Conservation (phyloP, 768 basidiomycete genomes). For the Suillus subalutaceus region DNA sequence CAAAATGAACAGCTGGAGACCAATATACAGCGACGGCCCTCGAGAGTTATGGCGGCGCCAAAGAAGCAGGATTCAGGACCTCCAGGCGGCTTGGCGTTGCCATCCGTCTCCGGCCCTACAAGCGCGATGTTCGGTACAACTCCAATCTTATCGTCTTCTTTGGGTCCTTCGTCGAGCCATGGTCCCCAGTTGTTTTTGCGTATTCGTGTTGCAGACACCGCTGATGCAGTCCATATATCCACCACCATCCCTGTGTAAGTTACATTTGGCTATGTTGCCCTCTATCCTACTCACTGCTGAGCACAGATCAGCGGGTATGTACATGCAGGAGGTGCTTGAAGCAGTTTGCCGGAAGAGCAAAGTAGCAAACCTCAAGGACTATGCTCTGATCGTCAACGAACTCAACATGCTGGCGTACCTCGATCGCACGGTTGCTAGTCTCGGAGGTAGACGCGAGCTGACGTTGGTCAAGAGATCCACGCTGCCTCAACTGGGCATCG, state of each 20-base stretch:
- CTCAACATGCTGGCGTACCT: slow-evolving; percentile 82
- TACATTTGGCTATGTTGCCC: neutral
- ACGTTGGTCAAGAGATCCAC: slow-evolving; percentile 78
- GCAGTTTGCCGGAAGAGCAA: slow-evolving; percentile 74
- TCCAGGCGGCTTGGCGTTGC: slow-evolving; percentile 39
- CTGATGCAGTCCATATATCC: slow-evolving; percentile 81
- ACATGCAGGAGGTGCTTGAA: slow-evolving; percentile 95
- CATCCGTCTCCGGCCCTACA: slow-evolving; percentile 38
- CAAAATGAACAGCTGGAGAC: slow-evolving; percentile 83
- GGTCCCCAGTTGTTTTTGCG: slow-evolving; percentile 85
- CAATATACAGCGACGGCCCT: slow-evolving; percentile 83
- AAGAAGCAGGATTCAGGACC: slow-evolving; percentile 58
- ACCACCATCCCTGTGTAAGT: slow-evolving; percentile 92
- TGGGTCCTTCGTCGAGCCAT: slow-evolving; percentile 69
- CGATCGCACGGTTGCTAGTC: slow-evolving; percentile 94
- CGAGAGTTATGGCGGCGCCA: slow-evolving; percentile 58
- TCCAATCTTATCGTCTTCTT: slow-evolving; percentile 61
- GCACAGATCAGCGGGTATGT: slow-evolving; percentile 84
- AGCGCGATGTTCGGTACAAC: slow-evolving; percentile 54
- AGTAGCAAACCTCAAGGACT: slow-evolving; percentile 72
- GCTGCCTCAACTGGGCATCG: slow-evolving; percentile 71
- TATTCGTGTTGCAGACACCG: slow-evolving; percentile 78
- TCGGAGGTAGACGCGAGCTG: slow-evolving; percentile 86
- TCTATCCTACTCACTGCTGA: neutral
- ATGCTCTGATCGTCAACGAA: slow-evolving; percentile 69